A percentile compares a stretch with the other conserved stretches of the same genome.
These are phyloP conservation scores for Venturia nashicola DNA, from an alignment of 2,329 filamentous ascomycete genomes.

Conservation along the genomic window DNA sequence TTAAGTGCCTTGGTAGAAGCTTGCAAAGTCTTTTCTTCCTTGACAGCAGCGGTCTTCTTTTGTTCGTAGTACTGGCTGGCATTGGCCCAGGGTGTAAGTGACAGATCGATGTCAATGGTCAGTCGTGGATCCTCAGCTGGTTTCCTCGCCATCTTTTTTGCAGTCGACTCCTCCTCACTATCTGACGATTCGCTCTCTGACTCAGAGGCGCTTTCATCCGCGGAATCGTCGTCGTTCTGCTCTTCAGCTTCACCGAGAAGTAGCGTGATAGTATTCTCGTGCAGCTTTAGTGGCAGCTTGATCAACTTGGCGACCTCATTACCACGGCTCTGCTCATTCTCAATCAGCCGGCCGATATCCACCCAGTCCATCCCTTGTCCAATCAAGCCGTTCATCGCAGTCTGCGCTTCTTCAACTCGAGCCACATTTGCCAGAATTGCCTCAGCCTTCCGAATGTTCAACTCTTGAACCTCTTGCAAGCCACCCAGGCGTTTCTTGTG, in stretches of 20 bases:
- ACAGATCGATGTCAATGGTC: constrained; percentile 73
- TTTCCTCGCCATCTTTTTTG: constrained; percentile 15
- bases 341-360: constrained; percentile 76
- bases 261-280: constrained; percentile 81
- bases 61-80: constrained; percentile 87
- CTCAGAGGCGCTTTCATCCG: constrained; percentile 45
- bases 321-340: constrained; percentile 66
- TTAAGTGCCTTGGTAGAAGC: constrained; percentile 76
- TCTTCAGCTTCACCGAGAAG: constrained; percentile 59
- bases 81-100: constrained; percentile 74
- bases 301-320: constrained; percentile 85
- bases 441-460: constrained; percentile 78
- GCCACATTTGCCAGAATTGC: constrained; percentile 86
- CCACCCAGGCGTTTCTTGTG: constrained; percentile 77
- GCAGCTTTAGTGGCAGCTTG: constrained; percentile 72
- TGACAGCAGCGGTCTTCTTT: constrained; percentile 69
- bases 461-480: constrained; percentile 64
- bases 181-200: constrained; percentile 55
- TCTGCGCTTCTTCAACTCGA: constrained; percentile 82
- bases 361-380: constrained; percentile 96
- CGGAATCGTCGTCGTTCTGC: constrained; percentile 46
- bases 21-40: constrained; percentile 74
- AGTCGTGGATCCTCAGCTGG: constrained; percentile 34
- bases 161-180: constrained; percentile 34
- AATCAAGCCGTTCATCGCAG: constrained; percentile 84